Base-by-base conservation (phyloP, 352 stramenopile genomes). In the Globisporangium spiculum region DNA sequence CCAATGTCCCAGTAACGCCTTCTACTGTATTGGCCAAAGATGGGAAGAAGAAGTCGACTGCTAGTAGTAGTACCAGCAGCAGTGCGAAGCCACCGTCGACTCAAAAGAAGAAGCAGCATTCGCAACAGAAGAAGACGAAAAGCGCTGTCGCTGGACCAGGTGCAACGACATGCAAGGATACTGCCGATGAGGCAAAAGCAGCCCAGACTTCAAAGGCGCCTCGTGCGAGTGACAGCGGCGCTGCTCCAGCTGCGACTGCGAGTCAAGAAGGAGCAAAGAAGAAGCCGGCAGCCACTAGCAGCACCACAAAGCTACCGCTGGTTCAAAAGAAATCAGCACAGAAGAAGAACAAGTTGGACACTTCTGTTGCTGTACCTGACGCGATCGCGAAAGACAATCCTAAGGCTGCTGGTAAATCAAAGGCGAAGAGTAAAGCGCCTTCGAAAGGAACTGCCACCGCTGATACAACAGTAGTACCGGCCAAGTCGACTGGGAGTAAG, bases 91-190 rank as follows among this genome's bases (percentile, higher is more conserved):
- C 48, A 16, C 2, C 34, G n/a, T 30, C 59, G 6, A n/a, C 48
- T 3, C 58, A 66, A 27, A 66, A 66, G 58, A 68, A 68, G 18
- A 52, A 52, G 20, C 41, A 20, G 16, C 41, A 50, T 8, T 10
- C 18, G 4, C 53, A 55, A 18, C 34, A 57, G 38, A 9, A 55
- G 20, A 66, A 57, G 66, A 52, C 32, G 48, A 71, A 61, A 36
- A 66, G 38, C 38, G 38, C 22, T 34, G 48, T 36, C 14, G 22
- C 14, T 4, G 12, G 3, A 34, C 2, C 46, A n/a, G 16, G 18
- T 27, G n/a, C 30, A 4, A 20, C 18, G n/a, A 20, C 16, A 3
- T n/a, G 46, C 9, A 48, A 61, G n/a, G 30, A 46, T 32, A 32
- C 30, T 48, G 18, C 20, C 3, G 18, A 5, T 24, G 27, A 20